Evolutionary conservation across 2,329 filamentous ascomycete genomes (phyloP), one percentile per base, ranked within the genome.

Genomic region (Monosporascus sp.): DNA sequence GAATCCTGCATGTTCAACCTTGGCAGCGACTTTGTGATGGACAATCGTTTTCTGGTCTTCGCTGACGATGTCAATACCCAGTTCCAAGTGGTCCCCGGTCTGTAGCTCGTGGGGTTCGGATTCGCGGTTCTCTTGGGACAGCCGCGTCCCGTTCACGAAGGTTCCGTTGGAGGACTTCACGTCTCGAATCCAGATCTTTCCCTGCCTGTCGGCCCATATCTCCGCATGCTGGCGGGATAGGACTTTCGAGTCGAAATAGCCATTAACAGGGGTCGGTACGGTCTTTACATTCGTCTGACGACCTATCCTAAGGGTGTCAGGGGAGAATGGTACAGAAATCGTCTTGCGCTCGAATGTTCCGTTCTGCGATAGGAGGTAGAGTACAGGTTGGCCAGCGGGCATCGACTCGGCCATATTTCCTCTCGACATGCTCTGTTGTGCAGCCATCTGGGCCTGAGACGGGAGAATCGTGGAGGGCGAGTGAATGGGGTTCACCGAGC

Each of bases 81-180:
- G 80, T 68, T 99, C 94, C 50, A 99, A 76, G 58, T 94, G 90
- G 67, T 99, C 94, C 60, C 90, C 87, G 55, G 93, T 91, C 64
- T 92, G 87, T 37, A 99, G 76, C 67, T 97, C 93, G 67, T 97
- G 90, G 0, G 94, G 92, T 56, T 97, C 94, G 0, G 93, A 97
- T 71, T 99, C 94, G 62, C 92, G 85, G 65, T 97, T 99, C 69
- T 99, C 94, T 51, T 85, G 89, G 2, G 94, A 97, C 55, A 99
- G 72, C 31, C 94, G 85, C 51, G 88, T 84, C 20, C 91, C 91
- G 65, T 99, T 99, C 61, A 99, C 93, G 70, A 99, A 99, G 1
- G 94, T 99, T 54, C 94, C 94, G 68, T 99, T 99, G 41, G 94
- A 99, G 0, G 94, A 97, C 72, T 97, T 99, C 63, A 99, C 89